Base-by-base conservation (phyloP, 108 stramenopile genomes). In the Cyclotella atomus region DNA sequence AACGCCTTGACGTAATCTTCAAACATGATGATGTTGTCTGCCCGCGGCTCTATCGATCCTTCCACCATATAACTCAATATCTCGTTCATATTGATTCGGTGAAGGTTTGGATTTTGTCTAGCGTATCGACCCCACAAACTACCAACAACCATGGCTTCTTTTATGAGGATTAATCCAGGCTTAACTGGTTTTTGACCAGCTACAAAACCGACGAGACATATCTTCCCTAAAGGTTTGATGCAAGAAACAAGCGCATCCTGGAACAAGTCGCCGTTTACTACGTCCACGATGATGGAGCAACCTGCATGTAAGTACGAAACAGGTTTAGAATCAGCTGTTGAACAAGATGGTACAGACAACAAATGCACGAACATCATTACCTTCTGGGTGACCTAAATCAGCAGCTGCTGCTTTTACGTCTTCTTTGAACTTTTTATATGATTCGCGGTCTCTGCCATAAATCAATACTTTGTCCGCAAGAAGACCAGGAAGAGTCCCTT, bases 51-150 rank as follows among this genome's bases (percentile, higher is more conserved):
- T 61, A 90, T 90, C 8, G 63, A 71, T 12, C 89, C 87, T n/a
- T 63, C 69, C 2, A 73, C 84, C 55, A 90, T 69, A 59, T 47
- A 90, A 23, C 62, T 45, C 12, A 90, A 36, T 10, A 90, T 88
- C 36, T 86, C 76, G 41, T 80, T 64, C 55, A 90, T 84, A 71
- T 88, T 90, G 23, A 45, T 41, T 3, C 81, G 81, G 45, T 87
- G 84, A 32, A 62, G 63, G 19, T 67, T 34, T 0, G 89, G 79
- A 76, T 82, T 75, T 45, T 84, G 65, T 34, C 69, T 61, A 5
- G 89, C 89, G 81, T 83, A 85, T 21, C 85, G 64, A 12, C 85
- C 87, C 89, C 89, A 90, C 16, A 90, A 53, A 68, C 85, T 87
- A 2, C 89, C 89, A 12, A 86, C 85, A 16, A 90, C 66, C 79